These are phyloP conservation scores for Sporodiniella umbellata DNA, from an alignment of 371 early-diverging fungal species.

Conservation along the genomic window DNA sequence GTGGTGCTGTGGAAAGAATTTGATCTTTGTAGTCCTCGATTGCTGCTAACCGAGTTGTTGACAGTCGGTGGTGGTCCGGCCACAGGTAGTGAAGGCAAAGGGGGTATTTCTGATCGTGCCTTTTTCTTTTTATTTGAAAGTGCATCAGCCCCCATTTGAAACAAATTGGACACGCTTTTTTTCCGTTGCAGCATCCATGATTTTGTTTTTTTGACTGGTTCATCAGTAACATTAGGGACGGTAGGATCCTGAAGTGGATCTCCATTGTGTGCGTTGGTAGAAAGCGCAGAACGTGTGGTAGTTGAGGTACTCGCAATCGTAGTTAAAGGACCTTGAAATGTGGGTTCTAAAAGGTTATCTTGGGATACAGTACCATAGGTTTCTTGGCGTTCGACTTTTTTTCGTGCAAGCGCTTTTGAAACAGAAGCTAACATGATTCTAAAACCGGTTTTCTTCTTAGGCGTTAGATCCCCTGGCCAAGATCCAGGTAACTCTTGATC, in stretches of 20 bases:
- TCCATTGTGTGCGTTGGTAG: not conserved
- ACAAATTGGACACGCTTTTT: slow-evolving; percentile 19
- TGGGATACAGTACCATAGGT: slow-evolving; percentile 11
- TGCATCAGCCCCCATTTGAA: slow-evolving; percentile 20
- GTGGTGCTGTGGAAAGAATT: slow-evolving; percentile 30
- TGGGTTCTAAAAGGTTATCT: slow-evolving; percentile 6
- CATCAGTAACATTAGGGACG: slow-evolving; percentile 8
- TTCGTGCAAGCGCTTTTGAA: slow-evolving; percentile 47
- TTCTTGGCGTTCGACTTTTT: slow-evolving; percentile 34
- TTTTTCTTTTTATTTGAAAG: not conserved
- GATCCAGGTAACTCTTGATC: not conserved
- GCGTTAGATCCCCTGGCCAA: not conserved
- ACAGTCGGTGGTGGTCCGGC: too few species aligned
- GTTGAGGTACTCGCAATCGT: slow-evolving; percentile 31
- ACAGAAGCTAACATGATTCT: slow-evolving; percentile 51
- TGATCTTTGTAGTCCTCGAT: slow-evolving; percentile 13
- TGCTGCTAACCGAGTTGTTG: too few species aligned
- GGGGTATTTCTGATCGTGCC: not conserved
- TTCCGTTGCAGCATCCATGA: slow-evolving; percentile 21
- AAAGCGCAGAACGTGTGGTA: slow-evolving; percentile 14
- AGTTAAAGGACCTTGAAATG: slow-evolving; percentile 14
- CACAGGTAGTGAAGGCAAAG: too few species aligned
- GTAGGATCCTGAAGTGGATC: not conserved
- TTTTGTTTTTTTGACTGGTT: slow-evolving; percentile 7
- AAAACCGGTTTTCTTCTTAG: slow-evolving; percentile 4